Percentiles rank a stretch among this genome's conserved stretches.
Evolutionary conservation across 2,329 filamentous ascomycete species (phyloP).

Genomic region (Esteya vermicola): DNA sequence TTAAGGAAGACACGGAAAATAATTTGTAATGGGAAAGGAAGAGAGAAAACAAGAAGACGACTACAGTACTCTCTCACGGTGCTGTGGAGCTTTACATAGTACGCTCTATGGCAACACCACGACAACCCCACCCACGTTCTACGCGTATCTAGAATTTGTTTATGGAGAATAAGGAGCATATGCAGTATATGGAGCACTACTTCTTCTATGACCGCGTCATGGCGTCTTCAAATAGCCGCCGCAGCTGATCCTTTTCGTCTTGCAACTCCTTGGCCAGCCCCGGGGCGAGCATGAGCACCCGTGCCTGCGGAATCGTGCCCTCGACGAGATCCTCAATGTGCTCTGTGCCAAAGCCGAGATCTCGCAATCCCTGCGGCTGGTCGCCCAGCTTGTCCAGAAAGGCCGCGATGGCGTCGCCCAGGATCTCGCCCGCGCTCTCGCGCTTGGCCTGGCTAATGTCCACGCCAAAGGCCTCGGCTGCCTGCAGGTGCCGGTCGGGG

Average conservation of each 20-base stretch:
- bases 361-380: constrained; percentile 76
- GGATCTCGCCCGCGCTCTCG: constrained; percentile 77
- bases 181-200: too few species aligned
- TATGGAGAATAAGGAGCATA: too few species aligned
- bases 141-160: too few species aligned
- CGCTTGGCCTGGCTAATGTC: constrained; percentile 78
- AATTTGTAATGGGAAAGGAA: too few species aligned
- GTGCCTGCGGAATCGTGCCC: constrained; percentile 81
- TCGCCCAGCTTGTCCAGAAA: constrained; percentile 79
- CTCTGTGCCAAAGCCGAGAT: constrained; percentile 60
- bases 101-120: too few species aligned
- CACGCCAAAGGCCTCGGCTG: constrained; percentile 21
- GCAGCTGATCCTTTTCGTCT: constrained; percentile 58
- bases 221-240: constrained; percentile 50
- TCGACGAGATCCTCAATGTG: constrained; percentile 79
- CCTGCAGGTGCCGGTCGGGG: constrained; percentile 76
- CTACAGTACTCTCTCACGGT: too few species aligned
- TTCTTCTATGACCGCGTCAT: constrained; percentile 17
- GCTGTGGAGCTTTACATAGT: too few species aligned
- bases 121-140: too few species aligned
- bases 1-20: too few species aligned
- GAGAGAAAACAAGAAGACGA: too few species aligned
- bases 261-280: constrained; percentile 57
- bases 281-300: constrained; percentile 85
- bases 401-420: constrained; percentile 66